A percentile compares a stretch with the other conserved stretches of the same genome.
These are phyloP conservation scores for Coniochaeta prunicola DNA, from an alignment of 2,329 filamentous ascomycete species.

Conservation along the genomic window DNA sequence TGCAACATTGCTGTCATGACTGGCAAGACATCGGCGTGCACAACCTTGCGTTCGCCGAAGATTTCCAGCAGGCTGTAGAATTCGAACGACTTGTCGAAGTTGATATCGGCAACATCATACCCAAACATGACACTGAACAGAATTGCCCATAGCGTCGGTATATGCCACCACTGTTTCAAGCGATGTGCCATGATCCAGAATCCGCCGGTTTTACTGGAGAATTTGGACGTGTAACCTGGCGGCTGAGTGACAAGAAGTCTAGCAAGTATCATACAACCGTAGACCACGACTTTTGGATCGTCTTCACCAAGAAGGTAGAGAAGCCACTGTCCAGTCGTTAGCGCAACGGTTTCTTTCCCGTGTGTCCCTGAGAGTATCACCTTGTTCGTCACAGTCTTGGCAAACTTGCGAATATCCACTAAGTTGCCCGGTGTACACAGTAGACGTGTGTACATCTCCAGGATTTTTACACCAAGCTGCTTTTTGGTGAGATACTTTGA, in stretches of 20 bases:
- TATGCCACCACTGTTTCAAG: conserved; percentile 82
- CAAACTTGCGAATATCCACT: conserved; percentile 75
- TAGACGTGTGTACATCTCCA: conserved; percentile 70
- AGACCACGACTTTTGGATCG: conserved; percentile 73
- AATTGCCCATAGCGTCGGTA: conserved; percentile 77
- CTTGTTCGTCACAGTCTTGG: conserved; percentile 91
- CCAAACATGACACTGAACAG: conserved; percentile 87
- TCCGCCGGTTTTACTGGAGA: conserved; percentile 74
- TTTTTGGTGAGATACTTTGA: conserved; percentile 49
- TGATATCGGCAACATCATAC: conserved; percentile 66
- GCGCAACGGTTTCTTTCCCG: conserved; percentile 15
- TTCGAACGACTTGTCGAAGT: conserved; percentile 68
- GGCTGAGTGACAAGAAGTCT: conserved; percentile 80
- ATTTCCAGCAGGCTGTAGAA: conserved; percentile 65
- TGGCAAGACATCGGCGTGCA: conserved; percentile 69
- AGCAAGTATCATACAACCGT: conserved; percentile 76
- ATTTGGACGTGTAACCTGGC: conserved; percentile 73
- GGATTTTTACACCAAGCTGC: conserved; percentile 65
- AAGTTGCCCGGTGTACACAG: conserved; percentile 67
- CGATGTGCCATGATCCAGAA: conserved; percentile 79
- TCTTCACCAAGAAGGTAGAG: conserved; percentile 85
- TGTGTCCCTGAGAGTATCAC: conserved; percentile 36
- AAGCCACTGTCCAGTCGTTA: conserved; percentile 60
- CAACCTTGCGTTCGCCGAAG: conserved; percentile 62
- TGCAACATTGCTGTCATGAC: conserved; percentile 85